A percentile compares a stretch with the other conserved stretches of the same genome.
These are phyloP conservation scores for Blepharisma japonicum DNA, from an alignment of 73 alveolate genomes.

Conservation along the genomic window DNA sequence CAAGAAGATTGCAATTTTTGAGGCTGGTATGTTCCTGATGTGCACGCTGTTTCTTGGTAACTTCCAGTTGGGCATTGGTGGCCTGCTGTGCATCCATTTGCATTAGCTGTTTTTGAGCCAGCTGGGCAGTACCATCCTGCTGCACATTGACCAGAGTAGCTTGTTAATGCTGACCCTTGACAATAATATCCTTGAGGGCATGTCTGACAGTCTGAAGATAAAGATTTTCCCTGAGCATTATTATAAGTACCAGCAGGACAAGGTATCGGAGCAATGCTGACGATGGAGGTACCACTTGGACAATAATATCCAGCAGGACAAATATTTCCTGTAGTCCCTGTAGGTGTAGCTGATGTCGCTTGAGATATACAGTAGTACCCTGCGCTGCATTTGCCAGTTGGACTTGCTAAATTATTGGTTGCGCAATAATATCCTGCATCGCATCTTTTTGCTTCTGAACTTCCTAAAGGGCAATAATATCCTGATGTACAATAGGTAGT, in stretches of 20 bases:
- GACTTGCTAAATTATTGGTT: constrained; percentile 2
- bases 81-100: constrained; percentile 51
- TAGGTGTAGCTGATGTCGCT: constrained; percentile 28
- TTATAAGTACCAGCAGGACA: constrained; percentile 63
- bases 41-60: constrained; percentile 33
- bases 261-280: constrained; percentile 41
- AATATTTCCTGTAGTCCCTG: constrained; percentile 32
- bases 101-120: neutral
- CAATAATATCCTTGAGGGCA: constrained; percentile 27
- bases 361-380: constrained; percentile 49
- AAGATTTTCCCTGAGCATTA: neutral
- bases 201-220: constrained; percentile 46
- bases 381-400: constrained; percentile 44
- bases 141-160: constrained; percentile 27
- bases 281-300: constrained; percentile 40
- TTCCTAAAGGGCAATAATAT: constrained; percentile 50
- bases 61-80: constrained; percentile 59
- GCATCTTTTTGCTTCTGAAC: constrained; percentile 26
- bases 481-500: constrained; percentile 45
- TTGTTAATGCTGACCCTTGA: neutral
- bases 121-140: constrained; percentile 61
- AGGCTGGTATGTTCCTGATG: constrained; percentile 51
- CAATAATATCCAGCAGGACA: constrained; percentile 53
- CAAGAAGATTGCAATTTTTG: constrained; percentile 42
- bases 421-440: constrained; percentile 37